A percentile compares a stretch with the other conserved stretches of the same genome.
Conservation (phyloP, 139 green algal species). For the Tetradesmus obliquus region DNA sequence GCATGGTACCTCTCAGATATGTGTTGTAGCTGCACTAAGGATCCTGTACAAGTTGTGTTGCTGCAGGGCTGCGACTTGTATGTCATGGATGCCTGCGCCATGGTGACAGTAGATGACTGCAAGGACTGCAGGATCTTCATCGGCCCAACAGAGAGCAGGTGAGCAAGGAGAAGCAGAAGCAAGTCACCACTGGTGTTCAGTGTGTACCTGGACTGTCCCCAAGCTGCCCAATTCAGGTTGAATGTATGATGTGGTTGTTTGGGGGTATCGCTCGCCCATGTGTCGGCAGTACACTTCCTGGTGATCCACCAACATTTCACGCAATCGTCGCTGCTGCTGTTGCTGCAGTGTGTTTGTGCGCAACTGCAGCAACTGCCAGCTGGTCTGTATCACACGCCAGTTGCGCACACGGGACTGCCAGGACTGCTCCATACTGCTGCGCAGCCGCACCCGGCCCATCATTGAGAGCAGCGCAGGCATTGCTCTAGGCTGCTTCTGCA, state of each 20-base stretch:
- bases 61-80: conserved; percentile 76
- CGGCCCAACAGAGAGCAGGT: conserved; percentile 68
- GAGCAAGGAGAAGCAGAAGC: not conserved
- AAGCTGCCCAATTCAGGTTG: not conserved
- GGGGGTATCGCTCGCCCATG: too few species aligned
- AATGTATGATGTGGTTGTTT: not conserved
- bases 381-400: conserved; percentile 63
- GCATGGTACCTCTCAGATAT: too few species aligned
- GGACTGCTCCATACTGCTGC: conserved; percentile 58
- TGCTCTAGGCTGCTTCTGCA: conserved; percentile 66
- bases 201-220: not conserved
- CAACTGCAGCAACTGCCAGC: conserved; percentile 66
- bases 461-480: conserved; percentile 69
- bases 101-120: conserved; percentile 79
- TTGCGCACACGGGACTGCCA: conserved; percentile 62
- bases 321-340: not conserved
- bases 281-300: too few species aligned
- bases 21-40: too few species aligned
- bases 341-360: conserved; percentile 74
- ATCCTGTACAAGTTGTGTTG: too few species aligned
- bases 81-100: conserved; percentile 68
- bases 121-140: conserved; percentile 76
- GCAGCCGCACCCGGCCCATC: conserved; percentile 72
- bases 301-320: too few species aligned
- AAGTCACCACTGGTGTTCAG: not conserved